Conservation (phyloP, 192 early-diverging fungal species). For the Blastocladiella britannica region DNA sequence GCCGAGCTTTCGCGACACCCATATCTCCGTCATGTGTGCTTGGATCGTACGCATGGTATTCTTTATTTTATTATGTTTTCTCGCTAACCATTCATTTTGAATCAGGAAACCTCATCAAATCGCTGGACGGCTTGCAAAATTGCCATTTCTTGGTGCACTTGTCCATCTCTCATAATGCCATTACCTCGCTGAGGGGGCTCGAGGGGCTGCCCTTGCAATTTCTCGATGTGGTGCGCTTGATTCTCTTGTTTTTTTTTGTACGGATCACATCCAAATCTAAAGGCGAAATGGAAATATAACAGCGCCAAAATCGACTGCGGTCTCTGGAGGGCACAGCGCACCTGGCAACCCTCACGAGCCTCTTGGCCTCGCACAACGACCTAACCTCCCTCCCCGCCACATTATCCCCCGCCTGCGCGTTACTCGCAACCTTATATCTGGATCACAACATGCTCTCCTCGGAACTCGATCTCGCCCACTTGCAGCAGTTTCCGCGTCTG, state of each 20-base stretch:
- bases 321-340: not conserved
- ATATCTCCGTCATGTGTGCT: constrained; percentile 18
- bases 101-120: not conserved
- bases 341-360: not conserved
- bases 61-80: no score
- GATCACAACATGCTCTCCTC: constrained; percentile 14
- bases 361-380: not conserved
- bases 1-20: constrained; percentile 14
- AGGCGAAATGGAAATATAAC: no score
- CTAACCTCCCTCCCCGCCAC: constrained; percentile 6
- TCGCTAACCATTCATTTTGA: no score
- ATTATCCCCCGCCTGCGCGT: constrained; percentile 6
- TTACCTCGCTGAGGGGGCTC: constrained; percentile 4
- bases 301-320: not conserved
- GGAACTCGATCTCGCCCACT: constrained; percentile 7
- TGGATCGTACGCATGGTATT: constrained; percentile 20
- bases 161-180: constrained; percentile 15
- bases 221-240: not conserved
- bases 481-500: constrained; percentile 12
- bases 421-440: constrained; percentile 13
- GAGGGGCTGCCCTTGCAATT: not conserved
- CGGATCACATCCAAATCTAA: no score
- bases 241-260: no score
- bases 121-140: not conserved
- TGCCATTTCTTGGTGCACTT: constrained; percentile 4